Evolutionary conservation across 2,329 filamentous ascomycete genomes (phyloP).

Genomic region (Fusarium sublunatum): DNA sequence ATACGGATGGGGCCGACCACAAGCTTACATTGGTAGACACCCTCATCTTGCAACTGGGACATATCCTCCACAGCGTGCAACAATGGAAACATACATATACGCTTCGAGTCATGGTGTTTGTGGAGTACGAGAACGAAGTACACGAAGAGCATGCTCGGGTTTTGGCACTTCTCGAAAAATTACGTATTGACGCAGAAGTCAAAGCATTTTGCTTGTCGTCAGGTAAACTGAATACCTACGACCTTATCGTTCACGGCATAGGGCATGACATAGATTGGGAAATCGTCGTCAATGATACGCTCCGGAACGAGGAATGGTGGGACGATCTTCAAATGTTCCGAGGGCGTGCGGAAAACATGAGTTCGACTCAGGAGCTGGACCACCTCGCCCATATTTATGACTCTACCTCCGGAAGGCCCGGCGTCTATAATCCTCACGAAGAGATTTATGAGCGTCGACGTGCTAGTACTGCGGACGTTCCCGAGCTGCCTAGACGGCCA

Average conservation of each 20-base stretch:
- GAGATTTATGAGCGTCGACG: conserved; percentile 50
- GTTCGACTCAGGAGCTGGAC: conserved; percentile 56
- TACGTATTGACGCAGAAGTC: conserved; percentile 83
- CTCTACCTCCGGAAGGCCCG: conserved; percentile 56
- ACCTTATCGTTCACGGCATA: conserved; percentile 80
- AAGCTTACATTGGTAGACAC: conserved; percentile 61
- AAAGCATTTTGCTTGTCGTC: conserved; percentile 85
- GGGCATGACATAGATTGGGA: conserved; percentile 65
- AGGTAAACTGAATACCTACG: conserved; percentile 77
- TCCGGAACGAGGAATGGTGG: conserved; percentile 86
- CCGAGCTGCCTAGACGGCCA: conserved; percentile 70
- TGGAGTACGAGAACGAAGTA: conserved; percentile 88
- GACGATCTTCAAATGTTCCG: conserved; percentile 72
- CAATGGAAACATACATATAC: conserved; percentile 80
- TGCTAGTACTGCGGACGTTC: conserved; percentile 67
- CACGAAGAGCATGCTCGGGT: conserved; percentile 81
- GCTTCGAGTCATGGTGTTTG: conserved; percentile 84
- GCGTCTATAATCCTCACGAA: conserved; percentile 58
- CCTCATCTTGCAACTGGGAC: conserved; percentile 86
- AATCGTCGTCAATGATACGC: conserved; percentile 70
- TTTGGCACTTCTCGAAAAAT: conserved; percentile 78
- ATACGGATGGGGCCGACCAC: too few species aligned
- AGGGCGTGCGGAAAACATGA: conserved; percentile 53
- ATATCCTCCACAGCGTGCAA: conserved; percentile 83
- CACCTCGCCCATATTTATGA: conserved; percentile 59